phyloP scores from a whole-genome alignment of 352 stramenopile species.

The Phytopythium montanum region DNA sequence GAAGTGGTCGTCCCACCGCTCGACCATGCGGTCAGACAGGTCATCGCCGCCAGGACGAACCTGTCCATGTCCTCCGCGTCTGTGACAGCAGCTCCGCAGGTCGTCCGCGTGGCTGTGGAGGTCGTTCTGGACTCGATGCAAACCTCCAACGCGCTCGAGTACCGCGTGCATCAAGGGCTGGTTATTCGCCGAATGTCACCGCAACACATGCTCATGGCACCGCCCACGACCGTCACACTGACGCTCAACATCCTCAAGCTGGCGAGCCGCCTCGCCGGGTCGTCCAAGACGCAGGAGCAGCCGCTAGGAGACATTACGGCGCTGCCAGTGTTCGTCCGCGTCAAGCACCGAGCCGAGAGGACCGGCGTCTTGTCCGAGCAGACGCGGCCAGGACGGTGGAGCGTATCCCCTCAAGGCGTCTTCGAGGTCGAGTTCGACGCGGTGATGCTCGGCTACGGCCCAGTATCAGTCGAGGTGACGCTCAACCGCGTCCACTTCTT shows the following conservation, averaged over 20 bases:
- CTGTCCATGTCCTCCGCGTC: constrained; percentile 40
- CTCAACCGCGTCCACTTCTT: constrained; percentile 56
- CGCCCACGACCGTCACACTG: constrained; percentile 28
- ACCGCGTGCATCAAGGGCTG: constrained; percentile 50
- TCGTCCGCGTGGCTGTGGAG: constrained; percentile 48
- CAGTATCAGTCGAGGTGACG: constrained; percentile 42
- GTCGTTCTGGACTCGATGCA: constrained; percentile 47
- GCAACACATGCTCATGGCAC: constrained; percentile 55
- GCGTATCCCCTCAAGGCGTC: constrained; percentile 40
- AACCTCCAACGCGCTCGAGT: constrained; percentile 46
- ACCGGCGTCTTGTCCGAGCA: constrained; percentile 49
- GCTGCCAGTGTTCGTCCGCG: constrained; percentile 51
- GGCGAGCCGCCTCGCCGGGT: constrained; percentile 10
- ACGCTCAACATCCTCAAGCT: constrained; percentile 64
- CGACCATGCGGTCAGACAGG: constrained; percentile 24
- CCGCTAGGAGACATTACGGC: constrained; percentile 36
- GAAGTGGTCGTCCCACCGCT: constrained; percentile 55
- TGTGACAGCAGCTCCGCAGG: constrained; percentile 36
- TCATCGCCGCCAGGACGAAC: constrained; percentile 34
- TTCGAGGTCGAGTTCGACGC: constrained; percentile 67
- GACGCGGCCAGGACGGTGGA: constrained; percentile 46
- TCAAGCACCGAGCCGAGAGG: constrained; percentile 47
- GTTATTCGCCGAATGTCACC: constrained; percentile 43
- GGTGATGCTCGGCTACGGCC: constrained; percentile 48
- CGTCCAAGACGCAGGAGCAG: neutral